Evolutionary conservation across 768 basidiomycete species (phyloP).

Genomic region (Suillus americanus): DNA sequence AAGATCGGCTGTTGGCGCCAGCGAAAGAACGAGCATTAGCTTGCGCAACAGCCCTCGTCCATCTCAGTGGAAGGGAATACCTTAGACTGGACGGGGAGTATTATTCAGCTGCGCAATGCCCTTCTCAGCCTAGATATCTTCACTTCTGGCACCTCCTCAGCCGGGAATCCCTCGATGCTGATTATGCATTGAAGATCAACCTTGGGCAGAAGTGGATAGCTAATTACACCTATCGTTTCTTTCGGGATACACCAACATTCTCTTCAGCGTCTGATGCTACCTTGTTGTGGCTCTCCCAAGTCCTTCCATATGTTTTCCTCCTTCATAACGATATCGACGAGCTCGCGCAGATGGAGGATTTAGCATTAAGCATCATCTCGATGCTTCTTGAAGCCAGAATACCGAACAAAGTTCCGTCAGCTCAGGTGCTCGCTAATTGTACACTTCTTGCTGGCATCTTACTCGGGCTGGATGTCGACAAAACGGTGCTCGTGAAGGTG

Average conservation of each 20-base stretch:
- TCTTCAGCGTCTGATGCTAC: constrained; percentile 5
- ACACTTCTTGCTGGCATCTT: constrained; percentile 10
- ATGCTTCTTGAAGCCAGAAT: not conserved
- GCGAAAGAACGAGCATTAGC: constrained; percentile 11
- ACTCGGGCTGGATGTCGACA: constrained; percentile 8
- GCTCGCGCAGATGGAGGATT: constrained; percentile 4
- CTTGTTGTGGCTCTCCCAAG: constrained; percentile 7
- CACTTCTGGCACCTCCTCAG: constrained; percentile 4
- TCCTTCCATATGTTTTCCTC: constrained; percentile 8
- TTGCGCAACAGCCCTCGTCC: constrained; percentile 13
- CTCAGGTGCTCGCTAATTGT: constrained; percentile 12
- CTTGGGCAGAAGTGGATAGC: constrained; percentile 6
- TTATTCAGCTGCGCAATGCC: constrained; percentile 4
- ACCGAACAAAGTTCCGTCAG: not conserved
- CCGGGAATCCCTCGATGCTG: not conserved
- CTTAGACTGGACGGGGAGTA: constrained; percentile 5
- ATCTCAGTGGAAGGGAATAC: constrained; percentile 9
- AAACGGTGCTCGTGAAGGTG: constrained; percentile 8
- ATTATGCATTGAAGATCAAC: constrained; percentile 5
- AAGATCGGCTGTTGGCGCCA: constrained; percentile 4
- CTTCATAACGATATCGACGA: constrained; percentile 4
- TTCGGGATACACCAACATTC: constrained; percentile 4
- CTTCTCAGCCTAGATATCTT: constrained; percentile 7
- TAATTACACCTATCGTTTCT: constrained; percentile 4
- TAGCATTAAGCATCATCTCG: constrained; percentile 1